A percentile compares a stretch with the other conserved stretches of the same genome.
Evolutionary conservation across 192 early-diverging fungal genomes (phyloP).

Genomic region (Dispira parvispora): DNA sequence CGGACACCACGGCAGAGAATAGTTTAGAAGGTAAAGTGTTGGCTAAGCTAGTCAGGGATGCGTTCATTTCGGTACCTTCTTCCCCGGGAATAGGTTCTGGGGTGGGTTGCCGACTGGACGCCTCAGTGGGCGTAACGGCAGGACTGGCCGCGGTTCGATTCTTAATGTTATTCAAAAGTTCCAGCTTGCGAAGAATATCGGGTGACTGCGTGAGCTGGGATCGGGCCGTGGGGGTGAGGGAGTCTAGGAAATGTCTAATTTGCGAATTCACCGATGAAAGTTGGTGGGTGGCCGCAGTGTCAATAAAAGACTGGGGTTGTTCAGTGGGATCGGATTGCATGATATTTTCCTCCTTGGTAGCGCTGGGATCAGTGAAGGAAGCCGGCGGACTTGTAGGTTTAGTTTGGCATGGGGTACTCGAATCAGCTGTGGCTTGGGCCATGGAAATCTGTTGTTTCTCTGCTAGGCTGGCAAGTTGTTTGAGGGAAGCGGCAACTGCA

Average conservation of each 20-base stretch:
- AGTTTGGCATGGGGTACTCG: not conserved
- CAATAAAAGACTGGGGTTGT: not conserved
- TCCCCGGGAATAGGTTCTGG: too few species aligned
- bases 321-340: not conserved
- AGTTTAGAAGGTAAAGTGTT: too few species aligned
- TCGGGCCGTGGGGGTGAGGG: slow-evolving; percentile 2
- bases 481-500: too few species aligned
- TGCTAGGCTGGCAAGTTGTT: too few species aligned
- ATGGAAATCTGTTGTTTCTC: too few species aligned
- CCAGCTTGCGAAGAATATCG: slow-evolving; percentile 4
- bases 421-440: not conserved
- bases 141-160: too few species aligned
- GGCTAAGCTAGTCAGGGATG: too few species aligned
- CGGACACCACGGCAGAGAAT: too few species aligned
- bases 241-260: not conserved
- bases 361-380: not conserved
- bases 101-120: too few species aligned
- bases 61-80: too few species aligned
- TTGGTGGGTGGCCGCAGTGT: not conserved
- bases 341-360: not conserved
- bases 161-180: not conserved
- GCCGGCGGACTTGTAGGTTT: not conserved
- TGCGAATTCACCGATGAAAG: not conserved
- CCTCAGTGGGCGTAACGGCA: too few species aligned
- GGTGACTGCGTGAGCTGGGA: not conserved